Conservation (phyloP, 148 eudicot species). For the Rhododendron ferrugineum region DNA sequence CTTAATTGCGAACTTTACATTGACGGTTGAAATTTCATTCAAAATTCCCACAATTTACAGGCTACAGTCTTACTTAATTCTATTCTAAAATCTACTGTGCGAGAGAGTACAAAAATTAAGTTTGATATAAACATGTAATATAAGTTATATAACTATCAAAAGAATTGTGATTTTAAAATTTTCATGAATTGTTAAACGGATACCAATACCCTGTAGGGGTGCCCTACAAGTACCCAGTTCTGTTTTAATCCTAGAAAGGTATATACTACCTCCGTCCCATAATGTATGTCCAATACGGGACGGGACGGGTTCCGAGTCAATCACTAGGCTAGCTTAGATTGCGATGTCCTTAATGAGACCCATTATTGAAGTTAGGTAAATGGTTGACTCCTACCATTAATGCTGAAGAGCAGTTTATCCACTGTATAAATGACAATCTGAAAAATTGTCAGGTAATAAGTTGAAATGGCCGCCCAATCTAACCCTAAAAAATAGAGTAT, state of each 20-base stretch:
- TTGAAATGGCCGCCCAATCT: background rate
- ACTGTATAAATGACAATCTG: background rate
- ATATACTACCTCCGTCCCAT: too few species aligned
- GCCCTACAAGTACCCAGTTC: too few species aligned
- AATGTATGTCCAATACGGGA: too few species aligned
- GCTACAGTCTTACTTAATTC: background rate
- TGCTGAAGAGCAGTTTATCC: background rate
- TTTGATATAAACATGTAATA: background rate
- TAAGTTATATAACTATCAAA: too few species aligned
- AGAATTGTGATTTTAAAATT: too few species aligned
- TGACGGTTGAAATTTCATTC: background rate
- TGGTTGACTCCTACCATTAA: background rate
- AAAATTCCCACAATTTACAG: background rate
- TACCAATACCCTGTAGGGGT: too few species aligned
- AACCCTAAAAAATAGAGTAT: background rate
- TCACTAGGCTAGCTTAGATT: background rate
- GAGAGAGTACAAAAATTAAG: background rate
- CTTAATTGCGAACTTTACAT: background rate
- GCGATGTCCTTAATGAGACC: background rate
- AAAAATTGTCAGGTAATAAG: too few species aligned
- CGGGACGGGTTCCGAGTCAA: too few species aligned
- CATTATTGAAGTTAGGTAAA: background rate
- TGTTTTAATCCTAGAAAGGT: background rate
- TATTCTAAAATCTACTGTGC: background rate
- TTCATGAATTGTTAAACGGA: too few species aligned